These are phyloP conservation scores for Brassica hybrid DNA, from an alignment of 441 rosid genomes.

Conservation along the genomic window DNA sequence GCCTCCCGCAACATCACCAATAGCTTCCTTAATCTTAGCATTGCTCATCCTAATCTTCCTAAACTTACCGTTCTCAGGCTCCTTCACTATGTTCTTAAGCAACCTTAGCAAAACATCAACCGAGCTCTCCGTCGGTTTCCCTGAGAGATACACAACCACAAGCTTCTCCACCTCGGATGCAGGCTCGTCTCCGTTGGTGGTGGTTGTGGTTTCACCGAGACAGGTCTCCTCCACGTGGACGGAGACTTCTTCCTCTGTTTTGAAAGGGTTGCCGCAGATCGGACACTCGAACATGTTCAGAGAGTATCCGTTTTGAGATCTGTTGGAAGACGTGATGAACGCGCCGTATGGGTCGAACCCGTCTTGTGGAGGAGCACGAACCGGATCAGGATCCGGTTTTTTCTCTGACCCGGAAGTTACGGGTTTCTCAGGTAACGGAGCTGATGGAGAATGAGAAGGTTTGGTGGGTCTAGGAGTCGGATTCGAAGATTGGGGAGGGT, in stretches of 20 bases:
- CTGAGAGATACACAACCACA: slow-evolving; percentile 62
- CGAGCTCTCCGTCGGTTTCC: slow-evolving; percentile 63
- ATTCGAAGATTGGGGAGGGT: slow-evolving; percentile 43
- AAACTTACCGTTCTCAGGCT: slow-evolving; percentile 81
- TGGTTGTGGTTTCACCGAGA: no score
- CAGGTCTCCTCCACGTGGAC: slow-evolving; percentile 79
- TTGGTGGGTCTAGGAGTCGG: slow-evolving; percentile 45
- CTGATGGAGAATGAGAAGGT: slow-evolving; percentile 44
- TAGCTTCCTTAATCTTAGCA: slow-evolving; percentile 80
- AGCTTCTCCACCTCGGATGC: slow-evolving; percentile 57
- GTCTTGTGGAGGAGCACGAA: slow-evolving; percentile 46
- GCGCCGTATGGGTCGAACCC: slow-evolving; percentile 82
- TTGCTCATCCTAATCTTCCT: slow-evolving; percentile 85
- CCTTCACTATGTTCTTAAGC: slow-evolving; percentile 75
- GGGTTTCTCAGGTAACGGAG: slow-evolving; percentile 24
- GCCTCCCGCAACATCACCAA: slow-evolving; percentile 80
- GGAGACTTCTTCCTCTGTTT: slow-evolving; percentile 78
- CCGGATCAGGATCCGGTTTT: slow-evolving; percentile 42
- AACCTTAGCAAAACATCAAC: slow-evolving; percentile 67
- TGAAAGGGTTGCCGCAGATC: slow-evolving; percentile 60
- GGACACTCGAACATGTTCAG: slow-evolving; percentile 78
- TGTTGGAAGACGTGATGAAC: slow-evolving; percentile 74
- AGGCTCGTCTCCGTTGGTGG: neutral
- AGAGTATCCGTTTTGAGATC: slow-evolving; percentile 75
- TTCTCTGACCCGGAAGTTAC: slow-evolving; percentile 42